Percentiles rank a stretch among this genome's conserved stretches.
These are phyloP conservation scores for Microdochium bolleyi DNA, from an alignment of 2,329 filamentous ascomycete species.

Conservation along the genomic window DNA sequence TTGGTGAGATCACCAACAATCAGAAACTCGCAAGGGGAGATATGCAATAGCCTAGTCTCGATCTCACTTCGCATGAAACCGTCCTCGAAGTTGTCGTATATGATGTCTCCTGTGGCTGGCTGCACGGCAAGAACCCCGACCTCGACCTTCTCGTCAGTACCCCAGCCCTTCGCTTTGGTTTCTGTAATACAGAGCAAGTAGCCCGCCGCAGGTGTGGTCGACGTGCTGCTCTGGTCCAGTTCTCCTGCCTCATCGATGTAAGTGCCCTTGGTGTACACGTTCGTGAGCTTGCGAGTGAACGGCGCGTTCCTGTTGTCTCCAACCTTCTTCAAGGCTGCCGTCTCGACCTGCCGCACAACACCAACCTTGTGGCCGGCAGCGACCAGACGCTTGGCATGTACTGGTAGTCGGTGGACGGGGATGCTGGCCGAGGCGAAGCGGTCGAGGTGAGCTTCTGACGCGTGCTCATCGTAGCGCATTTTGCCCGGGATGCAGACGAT, in stretches of 20 bases:
- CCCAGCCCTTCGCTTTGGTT: slow-evolving; percentile 65
- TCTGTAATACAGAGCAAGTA: slow-evolving; percentile 92
- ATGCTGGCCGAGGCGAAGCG: slow-evolving; percentile 95
- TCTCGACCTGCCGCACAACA: slow-evolving; percentile 89
- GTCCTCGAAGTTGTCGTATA: slow-evolving; percentile 94
- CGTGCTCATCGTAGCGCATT: slow-evolving; percentile 86
- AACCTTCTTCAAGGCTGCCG: slow-evolving; percentile 88
- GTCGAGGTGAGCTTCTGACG: slow-evolving; percentile 85
- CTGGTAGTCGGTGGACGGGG: slow-evolving; percentile 80
- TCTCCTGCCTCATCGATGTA: slow-evolving; percentile 92
- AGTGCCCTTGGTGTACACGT: slow-evolving; percentile 95
- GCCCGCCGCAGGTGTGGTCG: slow-evolving; percentile 56
- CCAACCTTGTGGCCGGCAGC: slow-evolving; percentile 93
- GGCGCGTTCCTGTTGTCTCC: slow-evolving; percentile 91
- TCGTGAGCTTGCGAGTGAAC: slow-evolving; percentile 87
- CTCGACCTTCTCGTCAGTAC: slow-evolving; percentile 87
- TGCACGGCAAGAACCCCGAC: slow-evolving; percentile 92
- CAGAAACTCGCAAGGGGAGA: slow-evolving; percentile 90
- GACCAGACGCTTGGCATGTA: slow-evolving; percentile 90
- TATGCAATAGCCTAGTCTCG: slow-evolving; percentile 89
- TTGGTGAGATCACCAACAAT: slow-evolving; percentile 86
- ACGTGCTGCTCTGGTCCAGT: slow-evolving; percentile 46
- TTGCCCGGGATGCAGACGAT: slow-evolving; percentile 98
- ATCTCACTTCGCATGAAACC: slow-evolving; percentile 96
- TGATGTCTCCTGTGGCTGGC: slow-evolving; percentile 88